Evolutionary conservation across 139 green algal genomes (phyloP), one percentile per base, ranked within the genome.

Genomic region (Chlamydomonas incerta): DNA sequence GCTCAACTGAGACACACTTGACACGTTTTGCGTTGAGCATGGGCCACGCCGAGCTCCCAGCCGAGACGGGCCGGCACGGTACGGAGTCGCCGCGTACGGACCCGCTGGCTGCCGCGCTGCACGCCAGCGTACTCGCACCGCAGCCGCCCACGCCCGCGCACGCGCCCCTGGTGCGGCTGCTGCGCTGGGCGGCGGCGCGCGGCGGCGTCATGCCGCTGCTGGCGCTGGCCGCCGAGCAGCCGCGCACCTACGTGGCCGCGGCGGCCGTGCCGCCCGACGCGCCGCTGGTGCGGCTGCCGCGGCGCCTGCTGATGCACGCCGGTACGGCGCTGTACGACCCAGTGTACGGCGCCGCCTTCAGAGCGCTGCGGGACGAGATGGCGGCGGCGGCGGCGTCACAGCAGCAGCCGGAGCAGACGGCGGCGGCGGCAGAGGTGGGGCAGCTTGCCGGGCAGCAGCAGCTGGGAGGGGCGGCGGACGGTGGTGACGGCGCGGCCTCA

Each of bases 261-360:
- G 66, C 47, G 20, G 13, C 47, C 33, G 55, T 68, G 18, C 26
- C 29, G 2, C 21, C 79, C 47, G 47, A 21, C 18, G n/a, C 82
- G 31, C 34, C 82, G 50, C 69, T 88, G 46, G 76, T 88, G n/a
- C 70, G 21, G 31, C 82, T 88, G n/a, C 82, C 82, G 4, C 82
- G 82, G 62, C 9, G 33, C 5, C 82, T 88, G 37, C 82, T 88
- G 8, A 81, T 88, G 82, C 82, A 88, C 72, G 82, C 82, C 9
- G 82, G 82, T 31, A 74, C 57, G 8, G 71, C 82, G 3, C 62
- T 82, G 1, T 47, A 31, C 26, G 82, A 88, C 72, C 62, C 72
- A 6, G 47, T 47, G 24, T 88, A 82, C 46, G 82, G 82, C n/a
- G 28, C 41, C 29, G 82, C 82, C 6, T 88, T 88, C 72, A 41